Conservation (phyloP, 257 asterid species). For the Ligustrum vulgare region DNA sequence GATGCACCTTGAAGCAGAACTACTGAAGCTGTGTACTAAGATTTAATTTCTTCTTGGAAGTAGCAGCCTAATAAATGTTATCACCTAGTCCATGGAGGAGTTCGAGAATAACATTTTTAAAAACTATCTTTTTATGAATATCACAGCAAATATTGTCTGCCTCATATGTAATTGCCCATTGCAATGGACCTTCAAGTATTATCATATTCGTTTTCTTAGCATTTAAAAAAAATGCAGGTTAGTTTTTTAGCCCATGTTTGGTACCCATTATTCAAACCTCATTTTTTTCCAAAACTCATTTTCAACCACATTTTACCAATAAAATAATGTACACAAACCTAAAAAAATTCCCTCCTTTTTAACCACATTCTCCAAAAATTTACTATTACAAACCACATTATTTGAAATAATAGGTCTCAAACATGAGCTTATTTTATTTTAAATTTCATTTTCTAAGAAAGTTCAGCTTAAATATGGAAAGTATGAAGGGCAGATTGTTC, state of each 20-base stretch:
- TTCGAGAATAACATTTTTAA: neutral
- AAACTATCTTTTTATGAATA: neutral
- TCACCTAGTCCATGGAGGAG: neutral
- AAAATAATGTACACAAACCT: no score
- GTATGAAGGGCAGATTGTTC: conserved; percentile 2
- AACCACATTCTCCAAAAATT: no score
- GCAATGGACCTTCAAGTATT: neutral
- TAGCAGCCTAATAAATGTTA: neutral
- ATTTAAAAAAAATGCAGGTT: neutral
- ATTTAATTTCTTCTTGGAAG: neutral
- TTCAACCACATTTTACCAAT: no score
- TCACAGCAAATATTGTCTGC: neutral
- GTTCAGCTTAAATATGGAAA: neutral
- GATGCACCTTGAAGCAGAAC: neutral
- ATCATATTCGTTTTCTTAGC: neutral
- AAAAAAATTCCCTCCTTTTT: no score
- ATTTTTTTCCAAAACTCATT: no score
- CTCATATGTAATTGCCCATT: neutral
- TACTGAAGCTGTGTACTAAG: neutral
- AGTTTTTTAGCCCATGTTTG: no score
- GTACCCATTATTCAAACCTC: no score
- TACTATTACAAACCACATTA: no score
- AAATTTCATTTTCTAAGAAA: neutral
- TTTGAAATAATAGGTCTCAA: no score
- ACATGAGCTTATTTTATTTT: neutral